A percentile compares a stretch with the other conserved stretches of the same genome.
These are phyloP conservation scores for Styphnolobium japonicum DNA, from an alignment of 306 rosid species.

Conservation along the genomic window DNA sequence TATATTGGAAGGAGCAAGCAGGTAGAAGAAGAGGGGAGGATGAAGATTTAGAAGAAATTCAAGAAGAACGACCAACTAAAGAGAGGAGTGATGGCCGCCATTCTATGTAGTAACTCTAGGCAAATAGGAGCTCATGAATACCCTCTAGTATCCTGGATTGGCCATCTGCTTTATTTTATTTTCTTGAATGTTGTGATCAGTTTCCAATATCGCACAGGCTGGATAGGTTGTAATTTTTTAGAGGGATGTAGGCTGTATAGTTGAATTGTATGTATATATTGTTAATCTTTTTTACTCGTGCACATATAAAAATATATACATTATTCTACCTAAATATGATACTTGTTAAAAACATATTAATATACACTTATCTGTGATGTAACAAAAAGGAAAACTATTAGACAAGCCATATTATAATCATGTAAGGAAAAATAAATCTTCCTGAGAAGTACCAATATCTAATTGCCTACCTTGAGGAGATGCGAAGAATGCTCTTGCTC, in stretches of 20 bases:
- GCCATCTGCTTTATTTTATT: not conserved
- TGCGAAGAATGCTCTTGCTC: no score
- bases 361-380: not conserved
- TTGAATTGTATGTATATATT: slow-evolving; percentile 31
- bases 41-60: slow-evolving; percentile 86
- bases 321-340: not conserved
- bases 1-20: slow-evolving; percentile 95
- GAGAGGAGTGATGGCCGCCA: slow-evolving; percentile 66
- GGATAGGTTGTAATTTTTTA: slow-evolving; percentile 2
- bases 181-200: not conserved
- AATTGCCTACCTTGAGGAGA: no score
- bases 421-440: no score
- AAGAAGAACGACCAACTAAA: slow-evolving; percentile 56
- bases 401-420: no score
- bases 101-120: slow-evolving; percentile 48
- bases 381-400: no score
- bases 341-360: not conserved
- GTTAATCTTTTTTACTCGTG: slow-evolving; percentile 2
- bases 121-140: not conserved
- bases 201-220: slow-evolving; percentile 2
- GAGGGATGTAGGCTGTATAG: slow-evolving; percentile 44
- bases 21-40: slow-evolving; percentile 73
- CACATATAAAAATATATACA: not conserved
- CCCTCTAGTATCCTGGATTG: not conserved
- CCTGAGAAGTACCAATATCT: no score